Conservation (phyloP, 352 stramenopile genomes). For the Phytophthora foliorum region DNA sequence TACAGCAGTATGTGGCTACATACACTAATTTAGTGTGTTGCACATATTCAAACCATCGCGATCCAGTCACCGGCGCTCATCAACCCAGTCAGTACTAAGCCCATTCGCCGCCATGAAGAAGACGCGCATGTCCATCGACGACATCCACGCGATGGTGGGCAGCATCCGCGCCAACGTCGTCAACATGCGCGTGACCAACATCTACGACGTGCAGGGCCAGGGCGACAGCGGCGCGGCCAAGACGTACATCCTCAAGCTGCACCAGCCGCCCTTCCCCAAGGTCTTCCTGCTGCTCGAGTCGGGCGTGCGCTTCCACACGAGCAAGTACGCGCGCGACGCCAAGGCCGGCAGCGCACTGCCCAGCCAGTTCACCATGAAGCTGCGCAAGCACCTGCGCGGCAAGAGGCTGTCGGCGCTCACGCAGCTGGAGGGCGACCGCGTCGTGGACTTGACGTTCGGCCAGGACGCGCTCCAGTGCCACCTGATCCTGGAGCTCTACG, state of each 20-base stretch:
- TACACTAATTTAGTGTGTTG: no score
- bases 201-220: constrained; percentile 93
- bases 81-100: neutral
- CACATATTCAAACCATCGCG: neutral
- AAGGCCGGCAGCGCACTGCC: constrained; percentile 82
- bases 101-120: constrained; percentile 82
- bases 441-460: constrained; percentile 98
- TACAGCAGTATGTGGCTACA: no score
- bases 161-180: constrained; percentile 88
- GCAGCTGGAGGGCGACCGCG: constrained; percentile 96
- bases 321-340: constrained; percentile 84
- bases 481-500: constrained; percentile 98
- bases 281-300: constrained; percentile 97
- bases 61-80: constrained; percentile 8
- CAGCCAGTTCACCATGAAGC: constrained; percentile 97
- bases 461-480: constrained; percentile 90
- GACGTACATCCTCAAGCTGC: constrained; percentile 95
- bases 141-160: constrained; percentile 90
- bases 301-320: constrained; percentile 97
- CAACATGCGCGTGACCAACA: constrained; percentile 96
- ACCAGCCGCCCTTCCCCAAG: constrained; percentile 91
- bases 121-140: constrained; percentile 89
- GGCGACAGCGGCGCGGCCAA: constrained; percentile 91
- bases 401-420: constrained; percentile 94
- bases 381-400: constrained; percentile 97